Base-by-base conservation (phyloP, 768 basidiomycete species). In the Mycena maculata region DNA sequence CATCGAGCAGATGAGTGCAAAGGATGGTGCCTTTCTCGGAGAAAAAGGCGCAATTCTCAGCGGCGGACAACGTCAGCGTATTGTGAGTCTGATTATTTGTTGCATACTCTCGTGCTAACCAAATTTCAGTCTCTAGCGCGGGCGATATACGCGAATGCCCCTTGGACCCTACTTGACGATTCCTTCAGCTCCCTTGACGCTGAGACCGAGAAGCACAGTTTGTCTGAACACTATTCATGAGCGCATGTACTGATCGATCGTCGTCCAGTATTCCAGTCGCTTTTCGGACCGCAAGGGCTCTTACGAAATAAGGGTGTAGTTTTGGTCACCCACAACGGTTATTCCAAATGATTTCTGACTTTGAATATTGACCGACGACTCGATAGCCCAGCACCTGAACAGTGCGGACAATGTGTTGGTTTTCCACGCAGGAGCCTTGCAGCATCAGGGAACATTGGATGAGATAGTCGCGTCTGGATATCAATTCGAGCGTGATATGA, bases 11-110 rank as follows among this genome's bases (percentile, higher is more conserved):
- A 31, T 60, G 38, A 31, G 50, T 0, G 71, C 81, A 20, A 86
- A 86, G 0, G 89, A 89, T 69, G 85, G 87, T 23, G 88, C 88
- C 23, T 75, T 85, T 75, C 87, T 88, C 39, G 88, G 88, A 12
- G 87, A 89, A 74, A 82, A 86, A 48, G 88, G 88, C 2, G 85
- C 88, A 77, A 77, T 88, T 23, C 74, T 90, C 1, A 85, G 83
- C 31, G 88, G 88, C 55, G 88, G 88, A 18, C 88, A 89, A 78
- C 89, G 88, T 74, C 80, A 89, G 72, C 86, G 88, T 60, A 79
- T 89, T 20, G 88, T 58, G 23, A 23, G 56, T 36, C n/a, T n/a
- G 10, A n/a, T 31, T 36, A 7, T 33, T 42, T 13, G 27, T 41
- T n/a, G n/a, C n/a, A 23, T 39, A 25, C 16, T 27, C 38, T 3